Percentiles rank a stretch among this genome's conserved stretches.
phyloP scores from a whole-genome alignment of 345 rosid species.

The Citrus unshiu region DNA sequence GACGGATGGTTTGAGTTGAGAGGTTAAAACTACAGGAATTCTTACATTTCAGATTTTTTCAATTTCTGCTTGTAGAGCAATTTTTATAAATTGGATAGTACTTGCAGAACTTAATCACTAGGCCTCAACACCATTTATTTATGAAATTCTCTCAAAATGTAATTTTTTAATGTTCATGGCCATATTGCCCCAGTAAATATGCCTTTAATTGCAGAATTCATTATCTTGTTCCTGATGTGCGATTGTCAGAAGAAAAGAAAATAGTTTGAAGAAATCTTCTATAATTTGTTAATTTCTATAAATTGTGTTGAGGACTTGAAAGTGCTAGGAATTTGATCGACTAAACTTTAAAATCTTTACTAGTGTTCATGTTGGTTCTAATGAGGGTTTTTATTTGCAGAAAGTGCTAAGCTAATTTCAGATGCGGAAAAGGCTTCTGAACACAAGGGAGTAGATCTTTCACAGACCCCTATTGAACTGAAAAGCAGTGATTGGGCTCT shows the following conservation, averaged over 20 bases:
- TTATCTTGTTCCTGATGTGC: background rate
- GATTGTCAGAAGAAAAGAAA: background rate
- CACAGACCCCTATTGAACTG: conserved; percentile 56
- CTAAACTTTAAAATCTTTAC: no score
- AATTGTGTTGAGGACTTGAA: no score
- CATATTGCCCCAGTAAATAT: background rate
- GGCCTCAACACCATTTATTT: background rate
- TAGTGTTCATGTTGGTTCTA: background rate
- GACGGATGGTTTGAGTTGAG: no score
- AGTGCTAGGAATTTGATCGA: no score
- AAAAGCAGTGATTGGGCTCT: conserved; percentile 67
- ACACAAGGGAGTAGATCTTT: conserved; percentile 65
- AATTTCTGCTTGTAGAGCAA: background rate
- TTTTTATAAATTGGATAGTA: background rate
- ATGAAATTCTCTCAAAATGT: background rate
- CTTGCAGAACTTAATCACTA: background rate
- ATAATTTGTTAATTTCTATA: background rate
- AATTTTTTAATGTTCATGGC: background rate
- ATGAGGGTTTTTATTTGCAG: conserved; percentile 36
- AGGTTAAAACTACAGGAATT: no score
- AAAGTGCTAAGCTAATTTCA: conserved; percentile 52
- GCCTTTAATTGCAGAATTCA: no score
- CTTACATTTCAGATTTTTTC: background rate
- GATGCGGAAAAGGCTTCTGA: conserved; percentile 52
- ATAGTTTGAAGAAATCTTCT: background rate